phyloP scores from a whole-genome alignment of 2,329 filamentous ascomycete species.

The Paracamarosporium sp. region DNA sequence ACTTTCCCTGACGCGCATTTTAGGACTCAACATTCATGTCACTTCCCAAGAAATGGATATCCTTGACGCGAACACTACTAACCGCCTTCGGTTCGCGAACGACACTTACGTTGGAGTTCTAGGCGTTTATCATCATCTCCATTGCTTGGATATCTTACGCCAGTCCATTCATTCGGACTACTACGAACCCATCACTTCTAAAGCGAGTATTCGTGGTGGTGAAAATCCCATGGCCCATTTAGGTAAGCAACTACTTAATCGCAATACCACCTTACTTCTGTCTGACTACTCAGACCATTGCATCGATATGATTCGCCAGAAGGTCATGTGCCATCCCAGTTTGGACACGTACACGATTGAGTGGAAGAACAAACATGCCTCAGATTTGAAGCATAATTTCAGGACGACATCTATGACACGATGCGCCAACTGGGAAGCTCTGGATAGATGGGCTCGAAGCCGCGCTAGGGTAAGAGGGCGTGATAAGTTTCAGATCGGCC shows the following conservation, averaged over 20 bases:
- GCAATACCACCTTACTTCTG: not conserved
- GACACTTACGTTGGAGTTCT: no score
- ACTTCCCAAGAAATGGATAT: no score
- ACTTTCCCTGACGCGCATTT: no score
- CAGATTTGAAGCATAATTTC: not conserved
- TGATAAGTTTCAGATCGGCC: not conserved
- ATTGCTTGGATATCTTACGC: no score
- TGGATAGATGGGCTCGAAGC: not conserved
- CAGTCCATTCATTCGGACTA: no score
- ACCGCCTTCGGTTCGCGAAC: not conserved
- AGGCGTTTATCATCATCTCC: no score
- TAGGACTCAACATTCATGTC: no score
- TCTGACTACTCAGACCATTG: not conserved
- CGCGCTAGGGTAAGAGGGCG: not conserved
- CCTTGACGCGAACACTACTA: no score
- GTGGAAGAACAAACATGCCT: not conserved
- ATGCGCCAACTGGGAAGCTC: not conserved
- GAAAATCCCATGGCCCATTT: not conserved
- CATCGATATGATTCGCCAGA: not conserved
- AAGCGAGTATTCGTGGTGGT: not conserved
- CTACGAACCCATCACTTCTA: not conserved
- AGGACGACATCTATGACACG: not conserved
- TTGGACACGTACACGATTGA: not conserved
- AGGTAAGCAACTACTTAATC: not conserved
- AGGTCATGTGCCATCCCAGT: not conserved